A percentile compares a stretch with the other conserved stretches of the same genome.
These are phyloP conservation scores for Limnanthes douglasii DNA, from an alignment of 345 rosid genomes.

Conservation along the genomic window DNA sequence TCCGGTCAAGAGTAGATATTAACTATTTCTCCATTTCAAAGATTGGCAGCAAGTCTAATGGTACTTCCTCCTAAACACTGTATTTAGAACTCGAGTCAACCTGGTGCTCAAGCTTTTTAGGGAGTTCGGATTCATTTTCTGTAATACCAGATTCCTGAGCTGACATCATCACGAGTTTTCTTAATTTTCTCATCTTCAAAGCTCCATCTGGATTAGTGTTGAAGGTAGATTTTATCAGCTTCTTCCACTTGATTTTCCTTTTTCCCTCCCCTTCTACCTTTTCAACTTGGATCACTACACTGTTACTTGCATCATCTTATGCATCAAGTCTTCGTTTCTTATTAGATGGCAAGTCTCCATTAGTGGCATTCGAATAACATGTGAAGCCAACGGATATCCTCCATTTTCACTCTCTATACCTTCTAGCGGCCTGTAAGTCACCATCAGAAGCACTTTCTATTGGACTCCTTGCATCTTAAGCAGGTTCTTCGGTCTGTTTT, in stretches of 20 bases:
- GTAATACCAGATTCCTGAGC: constrained; percentile 30
- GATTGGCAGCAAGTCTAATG: too few relatives aligned
- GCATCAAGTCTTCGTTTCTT: constrained; percentile 48
- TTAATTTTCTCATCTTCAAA: constrained; percentile 61
- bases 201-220: constrained; percentile 38
- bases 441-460: constrained; percentile 15
- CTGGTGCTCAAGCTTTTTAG: constrained; percentile 38
- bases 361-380: constrained; percentile 12
- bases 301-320: constrained; percentile 15
- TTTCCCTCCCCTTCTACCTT: too few relatives aligned
- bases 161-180: constrained; percentile 35
- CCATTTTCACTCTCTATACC: too few relatives aligned
- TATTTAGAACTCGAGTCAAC: too few relatives aligned
- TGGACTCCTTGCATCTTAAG: constrained; percentile 16
- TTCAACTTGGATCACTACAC: constrained; percentile 24
- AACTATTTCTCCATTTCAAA: too few relatives aligned
- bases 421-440: constrained; percentile 17
- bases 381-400: too few relatives aligned
- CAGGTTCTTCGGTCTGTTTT: constrained; percentile 23
- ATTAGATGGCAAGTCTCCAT: constrained; percentile 16
- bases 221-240: constrained; percentile 48
- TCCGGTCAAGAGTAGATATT: too few relatives aligned
- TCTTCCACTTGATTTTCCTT: constrained; percentile 76
- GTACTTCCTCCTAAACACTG: too few relatives aligned
- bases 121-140: constrained; percentile 24